Conservation (phyloP, 2,329 filamentous ascomycete species). For the Phaeosphaeriaceae sp. region DNA sequence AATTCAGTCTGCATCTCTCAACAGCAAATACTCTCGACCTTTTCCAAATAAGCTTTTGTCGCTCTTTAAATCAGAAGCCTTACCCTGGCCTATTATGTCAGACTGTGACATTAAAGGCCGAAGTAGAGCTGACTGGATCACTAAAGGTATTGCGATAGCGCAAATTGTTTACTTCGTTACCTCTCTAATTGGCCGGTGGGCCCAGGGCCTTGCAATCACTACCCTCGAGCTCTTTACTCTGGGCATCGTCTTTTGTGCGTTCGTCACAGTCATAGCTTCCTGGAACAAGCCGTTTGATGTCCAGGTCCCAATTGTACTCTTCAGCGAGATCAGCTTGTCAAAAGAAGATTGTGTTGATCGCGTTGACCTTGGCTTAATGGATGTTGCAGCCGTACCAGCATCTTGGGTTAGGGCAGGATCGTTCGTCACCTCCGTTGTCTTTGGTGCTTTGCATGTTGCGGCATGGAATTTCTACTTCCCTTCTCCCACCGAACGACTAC, state of each 20-base stretch:
- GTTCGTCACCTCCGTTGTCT: background rate
- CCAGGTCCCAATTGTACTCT: constrained; percentile 5
- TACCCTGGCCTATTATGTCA: background rate
- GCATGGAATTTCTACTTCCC: constrained; percentile 21
- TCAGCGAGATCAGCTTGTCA: background rate
- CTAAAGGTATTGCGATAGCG: constrained; percentile 12
- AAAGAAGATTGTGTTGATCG: no score
- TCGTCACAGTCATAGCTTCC: constrained; percentile 11
- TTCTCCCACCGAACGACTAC: constrained; percentile 6
- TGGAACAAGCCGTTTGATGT: constrained; percentile 27
- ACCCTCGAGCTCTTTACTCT: constrained; percentile 28
- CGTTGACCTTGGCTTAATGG: background rate
- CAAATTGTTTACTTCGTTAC: constrained; percentile 20
- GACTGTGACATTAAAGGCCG: constrained; percentile 14
- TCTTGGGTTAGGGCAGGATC: background rate
- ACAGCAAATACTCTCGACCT: background rate
- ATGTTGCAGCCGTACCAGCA: background rate
- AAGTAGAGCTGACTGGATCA: constrained; percentile 18
- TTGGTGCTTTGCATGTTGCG: constrained; percentile 8
- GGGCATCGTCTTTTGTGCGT: constrained; percentile 18
- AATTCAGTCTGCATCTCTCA: background rate
- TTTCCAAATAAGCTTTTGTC: background rate
- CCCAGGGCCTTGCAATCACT: constrained; percentile 11
- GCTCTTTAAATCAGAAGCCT: background rate
- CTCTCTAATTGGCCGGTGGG: constrained; percentile 15